A percentile compares a stretch with the other conserved stretches of the same genome.
phyloP scores from a whole-genome alignment of 2,329 filamentous ascomycete species.

The Rachicladosporium sp. region DNA sequence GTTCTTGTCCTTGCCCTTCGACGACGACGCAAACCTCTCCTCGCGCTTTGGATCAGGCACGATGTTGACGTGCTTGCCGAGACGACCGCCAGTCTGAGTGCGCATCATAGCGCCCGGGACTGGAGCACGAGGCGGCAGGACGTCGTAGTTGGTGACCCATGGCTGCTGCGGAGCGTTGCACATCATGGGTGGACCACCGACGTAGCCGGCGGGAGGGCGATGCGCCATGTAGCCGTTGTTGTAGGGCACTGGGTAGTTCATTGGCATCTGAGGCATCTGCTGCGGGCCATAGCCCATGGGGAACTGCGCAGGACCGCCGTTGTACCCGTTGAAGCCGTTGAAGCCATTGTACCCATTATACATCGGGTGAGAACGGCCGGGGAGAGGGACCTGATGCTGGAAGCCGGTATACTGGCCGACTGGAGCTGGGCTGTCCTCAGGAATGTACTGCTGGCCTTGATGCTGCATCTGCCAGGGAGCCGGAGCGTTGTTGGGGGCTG shows the following conservation, averaged over 20 bases:
- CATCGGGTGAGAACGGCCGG: no score
- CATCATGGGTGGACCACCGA: background rate
- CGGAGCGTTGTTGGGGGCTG: conserved; percentile 1
- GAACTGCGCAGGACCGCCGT: background rate
- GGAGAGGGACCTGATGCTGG: no score
- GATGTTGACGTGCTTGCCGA: background rate
- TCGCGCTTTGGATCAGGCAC: no score
- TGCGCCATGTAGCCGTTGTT: no score
- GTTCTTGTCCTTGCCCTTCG: no score
- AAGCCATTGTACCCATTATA: background rate
- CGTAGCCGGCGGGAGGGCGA: background rate
- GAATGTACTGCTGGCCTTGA: background rate
- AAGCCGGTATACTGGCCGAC: no score
- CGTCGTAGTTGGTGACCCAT: no score
- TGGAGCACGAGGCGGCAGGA: background rate
- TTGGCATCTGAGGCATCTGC: background rate
- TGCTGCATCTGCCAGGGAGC: conserved; percentile 4
- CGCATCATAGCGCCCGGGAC: background rate
- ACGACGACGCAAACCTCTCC: no score
- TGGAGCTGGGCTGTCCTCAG: no score
- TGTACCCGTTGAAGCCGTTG: background rate
- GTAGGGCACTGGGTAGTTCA: background rate
- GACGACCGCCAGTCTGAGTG: background rate
- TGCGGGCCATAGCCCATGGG: background rate
- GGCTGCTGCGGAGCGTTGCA: background rate